Evolutionary conservation across 768 basidiomycete genomes (phyloP).

Genomic region (Tubosaeta sp.): DNA sequence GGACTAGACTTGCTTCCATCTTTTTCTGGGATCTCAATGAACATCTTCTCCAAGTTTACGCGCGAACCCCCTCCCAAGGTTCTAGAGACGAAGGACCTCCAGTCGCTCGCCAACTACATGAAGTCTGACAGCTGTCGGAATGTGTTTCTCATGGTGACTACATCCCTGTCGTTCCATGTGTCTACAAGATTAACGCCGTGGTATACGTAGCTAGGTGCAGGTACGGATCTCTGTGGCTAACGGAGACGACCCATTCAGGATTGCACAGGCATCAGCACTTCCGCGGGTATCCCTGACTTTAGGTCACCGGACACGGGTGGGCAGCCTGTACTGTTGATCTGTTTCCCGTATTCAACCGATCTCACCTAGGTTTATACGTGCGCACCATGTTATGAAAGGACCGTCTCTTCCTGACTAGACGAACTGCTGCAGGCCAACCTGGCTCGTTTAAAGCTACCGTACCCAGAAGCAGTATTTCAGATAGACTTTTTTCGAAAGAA

Average conservation of each 20-base stretch:
- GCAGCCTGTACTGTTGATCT: conserved; percentile 12
- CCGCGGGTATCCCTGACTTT: conserved; percentile 88
- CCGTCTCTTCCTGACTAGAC: neutral
- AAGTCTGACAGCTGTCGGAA: conserved; percentile 63
- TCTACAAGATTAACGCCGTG: conserved; percentile 3
- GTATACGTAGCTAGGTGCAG: conserved; percentile 56
- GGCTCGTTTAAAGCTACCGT: conserved; percentile 73
- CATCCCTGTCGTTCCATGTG: neutral
- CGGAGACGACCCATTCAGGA: neutral
- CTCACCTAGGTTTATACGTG: conserved; percentile 26
- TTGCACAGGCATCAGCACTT: conserved; percentile 62
- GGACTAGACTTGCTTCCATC: neutral
- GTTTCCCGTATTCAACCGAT: neutral
- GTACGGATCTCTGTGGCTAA: conserved; percentile 32
- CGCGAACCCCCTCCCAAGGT: conserved; percentile 10
- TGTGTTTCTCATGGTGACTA: conserved; percentile 66
- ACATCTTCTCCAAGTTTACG: neutral
- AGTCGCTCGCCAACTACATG: conserved; percentile 61
- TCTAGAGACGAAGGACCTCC: conserved; percentile 37
- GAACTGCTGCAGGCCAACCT: conserved; percentile 58
- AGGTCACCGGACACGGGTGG: conserved; percentile 79
- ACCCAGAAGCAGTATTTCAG: conserved; percentile 95
- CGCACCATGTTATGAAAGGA: conserved; percentile 5
- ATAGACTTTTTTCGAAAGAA: conserved; percentile 79
- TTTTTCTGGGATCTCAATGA: conserved; percentile 12